These are phyloP conservation scores for Cystofilobasidium capitatum DNA, from an alignment of 768 basidiomycete genomes.

Conservation along the genomic window DNA sequence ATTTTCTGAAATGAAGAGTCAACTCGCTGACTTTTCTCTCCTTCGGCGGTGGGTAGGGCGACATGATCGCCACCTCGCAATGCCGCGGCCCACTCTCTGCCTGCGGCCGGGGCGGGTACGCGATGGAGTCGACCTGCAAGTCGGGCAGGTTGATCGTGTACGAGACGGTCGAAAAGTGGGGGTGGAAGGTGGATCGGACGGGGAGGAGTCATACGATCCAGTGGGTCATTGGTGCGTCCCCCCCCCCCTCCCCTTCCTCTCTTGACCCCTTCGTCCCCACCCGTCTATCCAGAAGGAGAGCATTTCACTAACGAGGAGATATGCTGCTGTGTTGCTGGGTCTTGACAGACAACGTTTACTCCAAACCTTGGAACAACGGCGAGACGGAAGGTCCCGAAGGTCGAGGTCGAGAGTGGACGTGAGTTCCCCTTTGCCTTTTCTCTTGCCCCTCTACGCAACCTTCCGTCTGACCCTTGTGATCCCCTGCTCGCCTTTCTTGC, in stretches of 20 bases:
- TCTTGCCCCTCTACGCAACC: neutral
- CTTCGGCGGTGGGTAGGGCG: neutral
- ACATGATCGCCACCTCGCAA: slow-evolving; percentile 10
- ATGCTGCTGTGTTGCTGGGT: neutral
- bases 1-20: too few relatives aligned
- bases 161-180: slow-evolving; percentile 24
- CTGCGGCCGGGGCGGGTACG: slow-evolving; percentile 22
- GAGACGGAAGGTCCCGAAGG: slow-evolving; percentile 20
- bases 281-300: neutral
- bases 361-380: slow-evolving; percentile 24
- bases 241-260: neutral
- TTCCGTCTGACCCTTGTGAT: neutral
- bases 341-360: slow-evolving; percentile 19
- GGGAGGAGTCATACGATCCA: slow-evolving; percentile 23
- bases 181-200: slow-evolving; percentile 18
- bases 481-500: neutral
- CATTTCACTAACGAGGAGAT: neutral
- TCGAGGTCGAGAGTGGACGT: slow-evolving; percentile 24
- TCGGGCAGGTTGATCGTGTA: slow-evolving; percentile 14
- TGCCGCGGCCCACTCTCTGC: slow-evolving; percentile 5
- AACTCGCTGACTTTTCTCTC: neutral
- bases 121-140: slow-evolving; percentile 22
- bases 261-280: neutral
- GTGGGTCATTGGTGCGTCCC: slow-evolving; percentile 13
- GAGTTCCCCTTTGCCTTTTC: neutral